Evolutionary conservation across 1,139 yeast genomes (phyloP), one percentile per base, ranked within the genome.

Genomic region (Taphrina wiesneri): DNA sequence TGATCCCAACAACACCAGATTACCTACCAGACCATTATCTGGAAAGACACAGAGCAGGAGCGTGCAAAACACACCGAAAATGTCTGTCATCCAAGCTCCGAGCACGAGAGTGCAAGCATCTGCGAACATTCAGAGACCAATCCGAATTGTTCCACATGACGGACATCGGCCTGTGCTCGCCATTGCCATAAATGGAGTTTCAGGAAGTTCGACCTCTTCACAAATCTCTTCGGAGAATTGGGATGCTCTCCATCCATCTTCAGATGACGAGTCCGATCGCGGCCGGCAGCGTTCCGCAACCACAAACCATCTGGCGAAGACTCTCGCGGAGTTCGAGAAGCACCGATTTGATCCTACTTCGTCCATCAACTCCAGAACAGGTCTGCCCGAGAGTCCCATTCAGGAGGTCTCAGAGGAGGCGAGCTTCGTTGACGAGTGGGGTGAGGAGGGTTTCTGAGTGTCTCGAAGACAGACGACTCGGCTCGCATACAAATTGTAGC

Each of bases 361-460:
- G 19, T 52, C 56, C 13, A 30, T 19, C 28, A 36, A 13, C 15
- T 36, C 60, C 11, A 21, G 49, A 25, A 9, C 19, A 11, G 49
- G 32, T 17, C 34, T 30, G 26, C 36, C 17, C 2, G 56, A 46
- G 54, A 36, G 43, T 25, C 56, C 54, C 5, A 45, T 49, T 9
- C 64, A 51, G 36, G 49, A 51, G 21, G 64, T 51, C 21, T 26
- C 34, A 6, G 64, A 51, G 57, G 64, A 60, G 23, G 43, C 57
- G 13, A 60, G 64, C 15, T 60, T 60, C 28, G 52, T 19, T 28
- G 64, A 60, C 23, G 64, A 53, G 17, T 60, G 64, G 64, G 64
- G 64, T 11, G 64, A 51, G 9, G 64, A 60, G 23, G 64, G 64
- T 2, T 60, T 60, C 51, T 60, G 23, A 41, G 28, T 39, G 43